phyloP scores from a whole-genome alignment of 202 grass and related monocot genomes.

The Setaria italica region DNA sequence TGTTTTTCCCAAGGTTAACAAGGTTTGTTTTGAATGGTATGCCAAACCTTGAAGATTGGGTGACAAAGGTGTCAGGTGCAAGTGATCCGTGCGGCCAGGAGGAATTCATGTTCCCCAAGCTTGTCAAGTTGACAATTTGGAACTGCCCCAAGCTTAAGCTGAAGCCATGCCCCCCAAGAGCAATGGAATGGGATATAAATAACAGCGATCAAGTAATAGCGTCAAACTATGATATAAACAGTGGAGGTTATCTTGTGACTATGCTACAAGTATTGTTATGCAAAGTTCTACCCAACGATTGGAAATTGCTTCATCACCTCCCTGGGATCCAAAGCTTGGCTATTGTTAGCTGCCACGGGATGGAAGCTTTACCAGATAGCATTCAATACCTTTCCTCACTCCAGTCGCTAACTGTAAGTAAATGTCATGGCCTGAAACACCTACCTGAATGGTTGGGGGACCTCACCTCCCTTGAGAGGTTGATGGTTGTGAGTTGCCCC shows the following conservation, averaged over 20 bases:
- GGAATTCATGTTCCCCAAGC: slow-evolving; percentile 25
- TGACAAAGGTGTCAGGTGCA: background rate
- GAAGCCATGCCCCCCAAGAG: slow-evolving; percentile 17
- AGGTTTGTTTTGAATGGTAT: slow-evolving; percentile 25
- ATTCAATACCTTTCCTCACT: slow-evolving; percentile 11
- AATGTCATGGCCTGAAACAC: slow-evolving; percentile 21
- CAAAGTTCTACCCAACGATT: background rate
- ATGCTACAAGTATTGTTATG: slow-evolving; percentile 3
- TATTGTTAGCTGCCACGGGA: slow-evolving; percentile 19
- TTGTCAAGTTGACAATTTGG: slow-evolving; percentile 23
- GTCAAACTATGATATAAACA: background rate
- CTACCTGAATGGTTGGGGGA: slow-evolving; percentile 23
- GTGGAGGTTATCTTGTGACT: background rate
- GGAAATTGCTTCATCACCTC: slow-evolving; percentile 16
- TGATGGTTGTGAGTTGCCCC: slow-evolving; percentile 27
- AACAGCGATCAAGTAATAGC: slow-evolving; percentile 20
- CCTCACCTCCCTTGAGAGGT: background rate
- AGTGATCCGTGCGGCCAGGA: background rate
- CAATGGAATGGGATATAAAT: slow-evolving; percentile 15
- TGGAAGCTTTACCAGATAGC: slow-evolving; percentile 30
- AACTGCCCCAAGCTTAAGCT: slow-evolving; percentile 14
- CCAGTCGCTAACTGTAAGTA: background rate
- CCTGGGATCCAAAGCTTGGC: background rate
- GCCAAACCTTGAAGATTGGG: slow-evolving; percentile 31
- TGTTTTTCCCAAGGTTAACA: slow-evolving; percentile 29